Evolutionary conservation across 345 rosid genomes (phyloP).

Genomic region (Sisymbrium altissimum): DNA sequence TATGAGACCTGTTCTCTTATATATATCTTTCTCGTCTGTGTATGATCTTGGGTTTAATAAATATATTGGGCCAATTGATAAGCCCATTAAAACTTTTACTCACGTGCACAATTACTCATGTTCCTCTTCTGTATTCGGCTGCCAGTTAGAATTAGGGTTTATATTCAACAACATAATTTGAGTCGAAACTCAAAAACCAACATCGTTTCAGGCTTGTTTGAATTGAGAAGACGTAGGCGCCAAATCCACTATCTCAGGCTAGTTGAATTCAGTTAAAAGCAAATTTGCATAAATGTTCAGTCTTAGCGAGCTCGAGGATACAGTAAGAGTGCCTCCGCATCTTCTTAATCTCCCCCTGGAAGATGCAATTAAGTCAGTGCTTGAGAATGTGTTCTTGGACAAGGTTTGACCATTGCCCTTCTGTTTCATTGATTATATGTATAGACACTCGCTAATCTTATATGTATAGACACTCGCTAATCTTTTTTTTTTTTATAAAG

Average conservation of each 20-base stretch:
- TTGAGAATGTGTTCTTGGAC: constrained; percentile 66
- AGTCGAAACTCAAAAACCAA: not conserved
- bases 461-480: not conserved
- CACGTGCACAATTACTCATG: not conserved
- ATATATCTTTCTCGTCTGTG: not conserved
- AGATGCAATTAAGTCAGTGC: constrained; percentile 60
- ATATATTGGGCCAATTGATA: not conserved
- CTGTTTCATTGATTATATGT: not conserved
- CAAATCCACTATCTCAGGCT: not conserved
- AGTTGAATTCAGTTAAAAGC: not conserved
- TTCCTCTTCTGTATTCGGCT: not conserved
- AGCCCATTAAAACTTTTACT: not conserved
- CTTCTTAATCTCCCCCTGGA: constrained; percentile 61
- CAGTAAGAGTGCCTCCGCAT: constrained; percentile 69
- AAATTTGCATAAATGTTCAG: constrained; percentile 49
- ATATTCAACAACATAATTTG: not conserved
- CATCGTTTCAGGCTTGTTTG: not conserved
- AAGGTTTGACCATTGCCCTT: constrained; percentile 44
- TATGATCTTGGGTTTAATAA: not conserved
- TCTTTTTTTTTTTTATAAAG: constrained; percentile 29
- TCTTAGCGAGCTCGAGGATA: constrained; percentile 77
- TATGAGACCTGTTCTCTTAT: no score
- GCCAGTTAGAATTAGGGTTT: not conserved
- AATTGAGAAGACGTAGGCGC: no score
- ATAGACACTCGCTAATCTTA: not conserved